Base-by-base conservation (phyloP, 257 asterid genomes). In the Leptodermis oblonga region DNA sequence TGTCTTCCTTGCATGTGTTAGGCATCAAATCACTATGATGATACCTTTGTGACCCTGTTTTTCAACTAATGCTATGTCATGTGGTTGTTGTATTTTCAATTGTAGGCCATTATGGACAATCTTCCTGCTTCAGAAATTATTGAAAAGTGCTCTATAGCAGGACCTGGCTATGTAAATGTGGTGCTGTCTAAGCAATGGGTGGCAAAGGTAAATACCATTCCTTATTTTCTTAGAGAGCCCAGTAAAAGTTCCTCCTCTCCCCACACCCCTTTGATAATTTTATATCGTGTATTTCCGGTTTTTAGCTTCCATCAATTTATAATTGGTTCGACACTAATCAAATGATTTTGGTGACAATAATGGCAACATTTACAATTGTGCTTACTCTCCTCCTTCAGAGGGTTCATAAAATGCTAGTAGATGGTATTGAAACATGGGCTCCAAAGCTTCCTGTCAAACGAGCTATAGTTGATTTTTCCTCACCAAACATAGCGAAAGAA, bases 401-500 rank as follows among this genome's bases (percentile, higher is more conserved):
- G 76, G 81, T 93, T 80, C 94, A 86, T 78, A 80, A 77, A 68
- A 93, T 93, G 98, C 85, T 90, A 20, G 74, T 68, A 49, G 73
- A 87, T 78, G 98, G 97, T 68, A 82, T 93, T 62, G 96, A 76
- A 69, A 79, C 77, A 12, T 90, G 98, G 98, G 92, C 97, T 55
- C 97, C 96, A 26, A 83, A 74, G 81, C 92, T 86, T 74, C 85
- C 85, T 3, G 88, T 90, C 39, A 83, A 88, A 80, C 84, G 84
- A 70, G 90, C 92, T 0, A 83, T 90, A 28, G 95, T 93, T 79
- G 98, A 93, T 75, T 93, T 90, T 72, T 93, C 97, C 69, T 90
- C 98, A 3, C 98, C 98, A 31, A 93, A 93, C 82, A 88, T 90
- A 48, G 98, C 97, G 45, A 93, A 93, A 81, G 97, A 93, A 75